phyloP scores from a whole-genome alignment of 805 yeast species.

The Pichia eremophila region DNA sequence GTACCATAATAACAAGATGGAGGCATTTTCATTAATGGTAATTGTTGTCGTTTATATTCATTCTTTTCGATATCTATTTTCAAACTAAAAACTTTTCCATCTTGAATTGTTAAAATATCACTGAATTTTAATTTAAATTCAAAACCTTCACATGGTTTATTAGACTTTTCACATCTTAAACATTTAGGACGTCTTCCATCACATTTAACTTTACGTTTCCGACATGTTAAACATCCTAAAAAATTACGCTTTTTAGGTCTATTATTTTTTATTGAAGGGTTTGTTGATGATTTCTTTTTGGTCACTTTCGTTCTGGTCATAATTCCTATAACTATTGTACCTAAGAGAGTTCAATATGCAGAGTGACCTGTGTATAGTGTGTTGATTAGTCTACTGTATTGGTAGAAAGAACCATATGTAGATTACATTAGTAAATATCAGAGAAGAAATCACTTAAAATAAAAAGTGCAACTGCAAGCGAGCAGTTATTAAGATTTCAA shows the following conservation, averaged over 20 bases:
- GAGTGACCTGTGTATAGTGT: no score
- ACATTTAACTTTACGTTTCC: conserved; percentile 44
- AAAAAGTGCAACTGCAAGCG: conserved; percentile 6
- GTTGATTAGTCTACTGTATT: no score
- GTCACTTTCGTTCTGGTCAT: no score
- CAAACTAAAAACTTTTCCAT: conserved; percentile 15
- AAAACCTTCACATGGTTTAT: conserved; percentile 40
- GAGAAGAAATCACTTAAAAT: no score
- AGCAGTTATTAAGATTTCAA: no score
- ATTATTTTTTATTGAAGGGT: not conserved
- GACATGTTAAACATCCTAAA: conserved; percentile 50
- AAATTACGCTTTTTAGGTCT: conserved; percentile 22
- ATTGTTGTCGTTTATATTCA: conserved; percentile 29
- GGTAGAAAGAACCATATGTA: no score
- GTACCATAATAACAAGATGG: conserved; percentile 26
- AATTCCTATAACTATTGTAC: no score
- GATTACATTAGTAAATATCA: no score
- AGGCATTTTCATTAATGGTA: conserved; percentile 33
- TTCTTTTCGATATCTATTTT: conserved; percentile 3
- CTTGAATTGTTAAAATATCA: conserved; percentile 28
- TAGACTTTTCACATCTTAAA: conserved; percentile 36
- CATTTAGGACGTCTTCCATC: conserved; percentile 39
- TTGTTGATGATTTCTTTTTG: not conserved
- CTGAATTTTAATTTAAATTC: conserved; percentile 40
- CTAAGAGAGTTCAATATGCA: no score